phyloP scores from a whole-genome alignment of 345 rosid species.

The Eucalyptus polyanthemos region DNA sequence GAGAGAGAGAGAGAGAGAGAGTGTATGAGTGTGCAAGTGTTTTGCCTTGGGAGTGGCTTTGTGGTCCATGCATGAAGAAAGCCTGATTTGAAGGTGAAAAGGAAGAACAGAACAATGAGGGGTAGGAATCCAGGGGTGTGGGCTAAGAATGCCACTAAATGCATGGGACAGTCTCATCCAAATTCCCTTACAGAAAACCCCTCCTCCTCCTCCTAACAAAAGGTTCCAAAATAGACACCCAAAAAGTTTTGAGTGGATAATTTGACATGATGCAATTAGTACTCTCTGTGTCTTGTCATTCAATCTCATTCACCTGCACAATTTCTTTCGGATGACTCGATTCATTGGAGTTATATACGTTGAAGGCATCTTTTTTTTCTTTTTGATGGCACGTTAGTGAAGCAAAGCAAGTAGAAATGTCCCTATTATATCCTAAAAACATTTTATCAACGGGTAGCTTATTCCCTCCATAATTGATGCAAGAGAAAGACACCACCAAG shows the following conservation, averaged over 20 bases:
- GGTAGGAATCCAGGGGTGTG: not conserved
- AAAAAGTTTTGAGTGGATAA: not conserved
- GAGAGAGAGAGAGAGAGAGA: not conserved
- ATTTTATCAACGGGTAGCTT: not conserved
- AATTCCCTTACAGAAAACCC: not conserved
- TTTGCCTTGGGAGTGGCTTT: slow-evolving; percentile 1
- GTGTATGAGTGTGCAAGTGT: not conserved
- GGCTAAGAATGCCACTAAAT: not conserved
- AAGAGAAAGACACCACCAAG: not conserved
- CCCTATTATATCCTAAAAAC: not conserved
- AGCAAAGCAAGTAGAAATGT: not conserved
- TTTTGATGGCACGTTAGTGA: not conserved
- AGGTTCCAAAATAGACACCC: not conserved
- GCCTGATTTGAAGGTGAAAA: slow-evolving; percentile 12
- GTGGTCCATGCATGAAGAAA: slow-evolving; percentile 38
- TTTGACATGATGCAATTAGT: not conserved
- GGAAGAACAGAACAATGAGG: slow-evolving; percentile 7
- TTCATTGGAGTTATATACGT: not conserved
- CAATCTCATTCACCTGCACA: not conserved
- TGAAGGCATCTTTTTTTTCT: not conserved
- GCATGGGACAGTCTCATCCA: not conserved
- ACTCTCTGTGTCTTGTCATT: not conserved
- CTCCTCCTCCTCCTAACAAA: not conserved
- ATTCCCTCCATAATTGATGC: not conserved
- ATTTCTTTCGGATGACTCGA: not conserved